Evolutionary conservation across 2,329 filamentous ascomycete species (phyloP).

Genomic region (Trichoderma atrobrunneum): DNA sequence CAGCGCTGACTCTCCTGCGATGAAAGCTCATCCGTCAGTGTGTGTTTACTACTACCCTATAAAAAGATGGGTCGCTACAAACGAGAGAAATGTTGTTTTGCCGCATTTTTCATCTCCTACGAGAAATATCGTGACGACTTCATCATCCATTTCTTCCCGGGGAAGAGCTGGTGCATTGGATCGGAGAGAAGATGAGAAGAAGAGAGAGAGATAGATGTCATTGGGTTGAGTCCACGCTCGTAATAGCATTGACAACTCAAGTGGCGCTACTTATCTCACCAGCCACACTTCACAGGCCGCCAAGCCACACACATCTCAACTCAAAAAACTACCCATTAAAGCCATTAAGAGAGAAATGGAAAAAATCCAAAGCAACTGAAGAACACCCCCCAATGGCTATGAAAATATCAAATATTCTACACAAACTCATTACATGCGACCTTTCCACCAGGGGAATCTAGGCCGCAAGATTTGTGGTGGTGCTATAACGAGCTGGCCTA

Average conservation of each 20-base stretch:
- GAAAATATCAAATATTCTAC: not conserved
- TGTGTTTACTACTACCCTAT: not conserved
- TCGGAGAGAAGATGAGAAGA: not conserved
- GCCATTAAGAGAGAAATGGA: not conserved
- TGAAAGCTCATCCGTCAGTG: not conserved
- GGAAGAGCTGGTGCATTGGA: not conserved
- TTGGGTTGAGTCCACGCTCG: not conserved
- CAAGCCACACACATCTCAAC: not conserved
- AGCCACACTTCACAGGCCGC: not conserved
- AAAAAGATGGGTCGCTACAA: slow-evolving; percentile 30
- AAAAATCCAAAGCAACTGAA: not conserved
- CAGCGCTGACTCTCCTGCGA: slow-evolving; percentile 51
- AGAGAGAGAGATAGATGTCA: not conserved
- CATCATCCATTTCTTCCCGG: slow-evolving; percentile 44
- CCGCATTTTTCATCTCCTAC: slow-evolving; percentile 59
- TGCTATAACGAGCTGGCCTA: slow-evolving; percentile 20
- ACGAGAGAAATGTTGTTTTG: slow-evolving; percentile 63
- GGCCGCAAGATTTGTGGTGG: slow-evolving; percentile 29
- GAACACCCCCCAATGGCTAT: not conserved
- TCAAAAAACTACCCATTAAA: not conserved
- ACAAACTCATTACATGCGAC: slow-evolving; percentile 28
- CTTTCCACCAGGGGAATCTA: slow-evolving; percentile 25
- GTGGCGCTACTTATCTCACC: slow-evolving; percentile 14
- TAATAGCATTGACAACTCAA: not conserved
- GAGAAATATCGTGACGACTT: slow-evolving; percentile 52